Evolutionary conservation across 768 basidiomycete species (phyloP).

Genomic region (Tephrocybe rancida): DNA sequence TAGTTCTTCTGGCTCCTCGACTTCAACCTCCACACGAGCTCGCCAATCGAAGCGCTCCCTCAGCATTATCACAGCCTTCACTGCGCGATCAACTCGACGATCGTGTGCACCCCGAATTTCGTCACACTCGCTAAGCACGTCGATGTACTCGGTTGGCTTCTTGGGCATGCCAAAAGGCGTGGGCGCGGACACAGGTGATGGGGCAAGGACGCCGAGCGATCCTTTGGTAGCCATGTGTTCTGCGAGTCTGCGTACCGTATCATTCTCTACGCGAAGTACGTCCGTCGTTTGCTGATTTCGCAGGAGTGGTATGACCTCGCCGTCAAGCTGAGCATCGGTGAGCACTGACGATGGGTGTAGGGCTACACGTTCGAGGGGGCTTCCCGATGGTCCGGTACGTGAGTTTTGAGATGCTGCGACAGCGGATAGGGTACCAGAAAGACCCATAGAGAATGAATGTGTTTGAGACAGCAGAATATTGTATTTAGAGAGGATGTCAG

Average conservation of each 20-base stretch:
- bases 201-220: slow-evolving; percentile 47
- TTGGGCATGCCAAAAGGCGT: slow-evolving; percentile 20
- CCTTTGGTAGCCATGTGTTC: slow-evolving; percentile 68
- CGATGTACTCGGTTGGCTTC: slow-evolving; percentile 54
- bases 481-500: slow-evolving; percentile 86
- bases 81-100: slow-evolving; percentile 71
- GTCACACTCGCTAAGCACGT: slow-evolving; percentile 66
- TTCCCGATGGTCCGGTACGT: slow-evolving; percentile 25
- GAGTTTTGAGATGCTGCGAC: not conserved
- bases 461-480: slow-evolving; percentile 83
- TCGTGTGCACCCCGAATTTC: slow-evolving; percentile 75
- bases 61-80: slow-evolving; percentile 78
- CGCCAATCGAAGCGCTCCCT: slow-evolving; percentile 84
- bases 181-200: slow-evolving; percentile 27
- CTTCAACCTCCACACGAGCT: slow-evolving; percentile 76
- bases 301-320: slow-evolving; percentile 71
- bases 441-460: slow-evolving; percentile 64
- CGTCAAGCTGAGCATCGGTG: slow-evolving; percentile 70
- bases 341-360: slow-evolving; percentile 64
- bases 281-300: slow-evolving; percentile 82
- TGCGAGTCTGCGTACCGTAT: slow-evolving; percentile 68
- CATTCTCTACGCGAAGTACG: slow-evolving; percentile 71
- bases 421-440: slow-evolving; percentile 29
- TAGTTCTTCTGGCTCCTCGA: slow-evolving; percentile 78
- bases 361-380: slow-evolving; percentile 66